phyloP scores from a whole-genome alignment of 768 basidiomycete species.

The Phlebiopsis flavidoalba region DNA sequence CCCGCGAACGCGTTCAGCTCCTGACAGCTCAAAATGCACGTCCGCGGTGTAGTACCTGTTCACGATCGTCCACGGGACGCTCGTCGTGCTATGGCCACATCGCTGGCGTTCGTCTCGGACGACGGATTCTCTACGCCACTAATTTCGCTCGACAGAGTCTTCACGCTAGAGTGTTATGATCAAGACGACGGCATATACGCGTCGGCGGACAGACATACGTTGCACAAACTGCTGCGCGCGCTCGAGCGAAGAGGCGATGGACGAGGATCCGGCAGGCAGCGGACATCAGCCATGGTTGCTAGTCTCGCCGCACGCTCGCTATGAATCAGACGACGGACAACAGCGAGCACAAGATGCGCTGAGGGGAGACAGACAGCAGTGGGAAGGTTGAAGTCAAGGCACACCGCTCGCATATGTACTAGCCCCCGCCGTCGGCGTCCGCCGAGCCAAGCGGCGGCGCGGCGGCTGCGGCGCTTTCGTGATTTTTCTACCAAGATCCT shows the following conservation, averaged over 20 bases:
- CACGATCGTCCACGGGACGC: slow-evolving; percentile 68
- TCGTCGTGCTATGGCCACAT: background rate
- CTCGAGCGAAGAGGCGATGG: slow-evolving; percentile 21
- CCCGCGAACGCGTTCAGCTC: slow-evolving; percentile 39
- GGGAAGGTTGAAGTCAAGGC: too few relatives aligned
- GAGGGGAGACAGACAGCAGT: too few relatives aligned
- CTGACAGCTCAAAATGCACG: slow-evolving; percentile 60
- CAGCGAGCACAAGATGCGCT: too few relatives aligned
- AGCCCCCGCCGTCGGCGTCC: too few relatives aligned
- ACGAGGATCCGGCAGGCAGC: slow-evolving; percentile 18
- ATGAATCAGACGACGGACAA: too few relatives aligned
- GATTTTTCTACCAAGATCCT: too few relatives aligned
- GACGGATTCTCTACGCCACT: slow-evolving; percentile 8
- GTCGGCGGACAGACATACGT: slow-evolving; percentile 17
- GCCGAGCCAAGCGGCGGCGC: too few relatives aligned
- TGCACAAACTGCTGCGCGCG: slow-evolving; percentile 20
- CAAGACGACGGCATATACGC: background rate
- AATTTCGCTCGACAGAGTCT: slow-evolving; percentile 7
- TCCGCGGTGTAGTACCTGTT: slow-evolving; percentile 82
- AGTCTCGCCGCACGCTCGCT: background rate
- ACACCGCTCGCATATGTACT: too few relatives aligned
- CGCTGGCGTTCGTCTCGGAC: slow-evolving; percentile 1
- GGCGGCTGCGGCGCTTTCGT: too few relatives aligned
- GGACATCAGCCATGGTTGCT: slow-evolving; percentile 5
- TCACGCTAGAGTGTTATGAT: slow-evolving; percentile 14